Evolutionary conservation across 192 early-diverging fungal genomes (phyloP).

Genomic region (Phlyctochytrium arcticum): DNA sequence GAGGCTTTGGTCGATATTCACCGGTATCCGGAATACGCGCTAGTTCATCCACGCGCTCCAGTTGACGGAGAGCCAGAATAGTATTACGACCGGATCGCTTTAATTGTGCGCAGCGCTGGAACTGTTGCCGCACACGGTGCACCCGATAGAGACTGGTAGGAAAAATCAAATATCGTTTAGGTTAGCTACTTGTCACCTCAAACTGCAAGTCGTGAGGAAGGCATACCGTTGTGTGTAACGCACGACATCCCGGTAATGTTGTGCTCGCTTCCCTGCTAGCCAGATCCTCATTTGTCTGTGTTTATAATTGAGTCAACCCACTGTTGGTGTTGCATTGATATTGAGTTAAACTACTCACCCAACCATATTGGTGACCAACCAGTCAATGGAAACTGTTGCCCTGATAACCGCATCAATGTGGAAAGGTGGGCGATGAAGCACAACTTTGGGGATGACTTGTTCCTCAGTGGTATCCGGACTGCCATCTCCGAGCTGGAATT

Average conservation of each 20-base stretch:
- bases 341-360: too few relatives aligned
- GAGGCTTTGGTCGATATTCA: background rate
- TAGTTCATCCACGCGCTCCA: constrained; percentile 18
- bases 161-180: background rate
- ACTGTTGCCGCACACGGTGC: constrained; percentile 1
- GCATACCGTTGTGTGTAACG: background rate
- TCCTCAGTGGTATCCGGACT: background rate
- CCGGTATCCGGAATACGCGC: constrained; percentile 4
- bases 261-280: too few relatives aligned
- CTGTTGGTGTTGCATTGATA: too few relatives aligned
- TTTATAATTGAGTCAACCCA: too few relatives aligned
- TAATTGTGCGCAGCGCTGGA: background rate
- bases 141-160: background rate
- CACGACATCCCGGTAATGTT: background rate
- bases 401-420: background rate
- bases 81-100: background rate
- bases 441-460: background rate
- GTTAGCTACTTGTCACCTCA: too few relatives aligned
- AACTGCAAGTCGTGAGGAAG: background rate
- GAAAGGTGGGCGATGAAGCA: background rate
- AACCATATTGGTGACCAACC: background rate
- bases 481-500: too few relatives aligned
- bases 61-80: constrained; percentile 3
- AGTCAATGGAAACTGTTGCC: background rate
- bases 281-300: too few relatives aligned